Evolutionary conservation across 495 filamentous ascomycete genomes (phyloP).

Genomic region (Lineolata rhizophorae): DNA sequence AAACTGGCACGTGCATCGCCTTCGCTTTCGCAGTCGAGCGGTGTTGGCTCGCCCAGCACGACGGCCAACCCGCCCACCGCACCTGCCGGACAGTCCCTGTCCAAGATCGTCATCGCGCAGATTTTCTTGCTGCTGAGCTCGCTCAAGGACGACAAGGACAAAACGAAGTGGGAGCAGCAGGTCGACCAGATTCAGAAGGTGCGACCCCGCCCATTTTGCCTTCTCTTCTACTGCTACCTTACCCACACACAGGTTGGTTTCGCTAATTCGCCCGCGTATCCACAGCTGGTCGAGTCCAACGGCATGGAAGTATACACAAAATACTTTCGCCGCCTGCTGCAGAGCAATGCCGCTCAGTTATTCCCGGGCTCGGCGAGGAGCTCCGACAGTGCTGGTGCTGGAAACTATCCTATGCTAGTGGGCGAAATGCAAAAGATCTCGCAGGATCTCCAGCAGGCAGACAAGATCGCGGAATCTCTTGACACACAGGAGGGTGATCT

Average conservation of each 20-base stretch:
- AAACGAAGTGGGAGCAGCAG: constrained; percentile 84
- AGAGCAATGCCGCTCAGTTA: constrained; percentile 64
- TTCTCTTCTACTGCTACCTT: background rate
- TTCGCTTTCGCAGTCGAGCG: constrained; percentile 33
- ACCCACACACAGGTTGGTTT: background rate
- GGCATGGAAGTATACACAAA: constrained; percentile 90
- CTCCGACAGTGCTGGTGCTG: constrained; percentile 47
- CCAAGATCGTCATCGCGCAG: constrained; percentile 86
- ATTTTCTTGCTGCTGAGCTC: constrained; percentile 83
- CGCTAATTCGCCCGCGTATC: too few species aligned
- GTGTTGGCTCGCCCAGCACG: constrained; percentile 36
- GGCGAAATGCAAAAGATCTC: constrained; percentile 70
- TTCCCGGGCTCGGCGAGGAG: constrained; percentile 53
- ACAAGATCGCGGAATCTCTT: constrained; percentile 81
- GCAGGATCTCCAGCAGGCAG: constrained; percentile 56
- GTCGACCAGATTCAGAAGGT: constrained; percentile 82
- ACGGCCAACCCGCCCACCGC: constrained; percentile 22
- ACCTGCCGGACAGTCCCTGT: constrained; percentile 19
- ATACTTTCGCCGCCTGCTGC: constrained; percentile 76
- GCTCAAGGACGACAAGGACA: constrained; percentile 76
- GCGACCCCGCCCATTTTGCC: constrained; percentile 5
- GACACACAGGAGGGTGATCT: constrained; percentile 72
- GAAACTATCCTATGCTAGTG: constrained; percentile 61
- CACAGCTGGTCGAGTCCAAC: constrained; percentile 75
- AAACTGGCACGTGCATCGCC: constrained; percentile 41